Conservation (phyloP, 2,329 filamentous ascomycete species). For the Hypoxylon sp. region DNA sequence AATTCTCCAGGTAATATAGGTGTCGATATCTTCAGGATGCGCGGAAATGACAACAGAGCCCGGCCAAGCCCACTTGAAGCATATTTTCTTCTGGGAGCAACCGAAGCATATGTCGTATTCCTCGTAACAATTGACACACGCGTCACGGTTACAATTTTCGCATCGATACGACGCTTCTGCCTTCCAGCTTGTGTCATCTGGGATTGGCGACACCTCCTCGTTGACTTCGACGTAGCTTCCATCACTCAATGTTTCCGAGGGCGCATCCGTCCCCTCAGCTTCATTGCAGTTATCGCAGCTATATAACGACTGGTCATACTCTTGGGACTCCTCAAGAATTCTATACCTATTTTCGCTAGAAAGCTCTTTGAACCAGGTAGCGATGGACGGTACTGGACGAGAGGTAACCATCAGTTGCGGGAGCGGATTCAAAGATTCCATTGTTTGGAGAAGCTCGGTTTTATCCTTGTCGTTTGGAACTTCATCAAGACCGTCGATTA, state of each 20-base stretch:
- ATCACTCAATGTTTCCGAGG: not conserved
- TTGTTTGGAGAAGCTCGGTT: slow-evolving; percentile 11
- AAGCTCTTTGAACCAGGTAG: slow-evolving; percentile 11
- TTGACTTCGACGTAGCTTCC: slow-evolving; percentile 5
- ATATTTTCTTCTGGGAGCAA: slow-evolving; percentile 10
- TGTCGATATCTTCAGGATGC: slow-evolving; percentile 11
- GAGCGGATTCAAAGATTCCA: slow-evolving; percentile 9
- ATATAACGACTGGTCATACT: slow-evolving; percentile 4
- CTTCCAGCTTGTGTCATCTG: slow-evolving; percentile 2
- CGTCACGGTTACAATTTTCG: slow-evolving; percentile 2
- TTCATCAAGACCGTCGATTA: slow-evolving; percentile 10
- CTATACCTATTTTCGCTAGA: slow-evolving; percentile 5
- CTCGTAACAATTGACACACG: slow-evolving; percentile 8
- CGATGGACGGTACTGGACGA: slow-evolving; percentile 18
- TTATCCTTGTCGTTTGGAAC: slow-evolving; percentile 6
- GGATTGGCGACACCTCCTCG: not conserved
- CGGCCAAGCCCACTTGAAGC: slow-evolving; percentile 17
- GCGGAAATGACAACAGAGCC: slow-evolving; percentile 13
- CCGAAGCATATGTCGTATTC: slow-evolving; percentile 13
- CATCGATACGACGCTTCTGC: slow-evolving; percentile 3
- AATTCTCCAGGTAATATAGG: slow-evolving; percentile 17
- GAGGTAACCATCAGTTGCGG: slow-evolving; percentile 21
- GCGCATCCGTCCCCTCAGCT: not conserved
- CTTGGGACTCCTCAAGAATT: slow-evolving; percentile 2
- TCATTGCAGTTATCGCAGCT: slow-evolving; percentile 3